Evolutionary conservation across 768 basidiomycete species (phyloP).

Genomic region (Macrocybe gigantea): DNA sequence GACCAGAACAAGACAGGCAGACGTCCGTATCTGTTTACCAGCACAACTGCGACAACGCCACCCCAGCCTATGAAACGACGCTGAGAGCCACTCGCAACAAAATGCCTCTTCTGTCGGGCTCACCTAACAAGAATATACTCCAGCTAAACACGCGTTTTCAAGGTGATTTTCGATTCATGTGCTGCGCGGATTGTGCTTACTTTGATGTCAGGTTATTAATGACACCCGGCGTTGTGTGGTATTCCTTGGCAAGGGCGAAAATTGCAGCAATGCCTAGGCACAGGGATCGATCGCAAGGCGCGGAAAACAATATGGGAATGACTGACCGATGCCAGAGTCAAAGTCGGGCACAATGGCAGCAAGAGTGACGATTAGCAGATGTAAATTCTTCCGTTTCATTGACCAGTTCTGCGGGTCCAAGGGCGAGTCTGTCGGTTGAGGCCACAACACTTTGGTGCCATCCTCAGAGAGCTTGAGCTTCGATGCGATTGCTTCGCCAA

Average conservation of each 20-base stretch:
- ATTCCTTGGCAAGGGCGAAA: conserved; percentile 50
- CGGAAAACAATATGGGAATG: not conserved
- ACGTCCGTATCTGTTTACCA: conserved; percentile 50
- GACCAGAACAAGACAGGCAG: conserved; percentile 59
- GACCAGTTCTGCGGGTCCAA: conserved; percentile 40
- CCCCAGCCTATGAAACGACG: conserved; percentile 29
- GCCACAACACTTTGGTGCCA: conserved; percentile 54
- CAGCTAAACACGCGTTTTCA: conserved; percentile 26
- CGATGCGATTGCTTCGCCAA: conserved; percentile 45
- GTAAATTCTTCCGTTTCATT: conserved; percentile 36
- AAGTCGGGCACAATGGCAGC: conserved; percentile 60
- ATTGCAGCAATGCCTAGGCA: conserved; percentile 45
- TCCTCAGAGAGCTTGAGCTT: conserved; percentile 45
- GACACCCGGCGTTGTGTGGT: conserved; percentile 38
- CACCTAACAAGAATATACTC: conserved; percentile 52
- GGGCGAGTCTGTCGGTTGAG: conserved; percentile 42
- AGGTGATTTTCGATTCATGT: not conserved
- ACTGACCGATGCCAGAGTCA: conserved; percentile 44
- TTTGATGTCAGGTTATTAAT: conserved; percentile 56
- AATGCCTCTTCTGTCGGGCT: not conserved
- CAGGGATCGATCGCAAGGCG: not conserved
- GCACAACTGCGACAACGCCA: conserved; percentile 41
- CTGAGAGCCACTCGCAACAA: not conserved
- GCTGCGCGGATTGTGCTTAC: conserved; percentile 10
- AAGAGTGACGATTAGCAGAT: conserved; percentile 47